Conservation (phyloP, 2,329 filamentous ascomycete species). For the Colletotrichum tabaci region DNA sequence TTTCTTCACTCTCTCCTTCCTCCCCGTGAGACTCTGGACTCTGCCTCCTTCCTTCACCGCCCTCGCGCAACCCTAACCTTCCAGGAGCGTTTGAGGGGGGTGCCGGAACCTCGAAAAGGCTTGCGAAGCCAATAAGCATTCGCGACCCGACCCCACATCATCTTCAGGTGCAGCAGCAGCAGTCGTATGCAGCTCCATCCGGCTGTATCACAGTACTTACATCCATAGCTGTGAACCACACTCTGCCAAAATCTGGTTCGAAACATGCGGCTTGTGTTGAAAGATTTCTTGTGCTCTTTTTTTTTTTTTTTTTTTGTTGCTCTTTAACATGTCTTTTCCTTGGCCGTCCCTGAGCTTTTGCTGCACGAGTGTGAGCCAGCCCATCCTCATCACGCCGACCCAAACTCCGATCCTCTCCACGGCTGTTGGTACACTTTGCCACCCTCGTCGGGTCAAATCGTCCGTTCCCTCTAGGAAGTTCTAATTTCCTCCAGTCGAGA, state of each 20-base stretch:
- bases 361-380: neutral
- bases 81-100: neutral
- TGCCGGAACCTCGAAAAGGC: neutral
- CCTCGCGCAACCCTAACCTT: conserved; percentile 17
- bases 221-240: conserved; percentile 20
- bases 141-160: conserved; percentile 1
- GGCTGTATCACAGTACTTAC: conserved; percentile 7
- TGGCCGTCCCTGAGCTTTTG: conserved; percentile 28
- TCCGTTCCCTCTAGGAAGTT: neutral
- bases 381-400: neutral
- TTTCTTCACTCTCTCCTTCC: conserved; percentile 8
- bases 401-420: too few species aligned
- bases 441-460: conserved; percentile 8
- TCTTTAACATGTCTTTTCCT: neutral
- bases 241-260: conserved; percentile 24
- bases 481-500: neutral
- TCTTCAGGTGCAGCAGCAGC: neutral
- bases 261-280: conserved; percentile 22
- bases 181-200: conserved; percentile 10
- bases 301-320: neutral
- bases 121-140: conserved; percentile 13
- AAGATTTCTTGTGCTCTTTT: neutral
- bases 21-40: neutral
- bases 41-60: conserved; percentile 6
- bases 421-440: neutral